phyloP scores from a whole-genome alignment of 2,329 filamentous ascomycete genomes.

The Fusarium domesticum region DNA sequence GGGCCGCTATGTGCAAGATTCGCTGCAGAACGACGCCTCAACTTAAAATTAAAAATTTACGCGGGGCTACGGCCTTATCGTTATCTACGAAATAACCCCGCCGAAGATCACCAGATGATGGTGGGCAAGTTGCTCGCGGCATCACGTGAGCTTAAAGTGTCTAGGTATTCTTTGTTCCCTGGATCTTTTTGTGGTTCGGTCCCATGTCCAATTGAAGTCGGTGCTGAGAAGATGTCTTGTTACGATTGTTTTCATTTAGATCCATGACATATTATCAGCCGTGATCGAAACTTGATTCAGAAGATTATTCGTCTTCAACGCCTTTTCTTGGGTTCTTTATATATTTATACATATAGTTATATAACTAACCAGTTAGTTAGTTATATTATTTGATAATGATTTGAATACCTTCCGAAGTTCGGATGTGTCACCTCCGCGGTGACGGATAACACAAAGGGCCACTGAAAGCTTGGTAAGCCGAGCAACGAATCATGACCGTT shows the following conservation, averaged over 20 bases:
- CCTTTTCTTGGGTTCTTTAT: too few species aligned
- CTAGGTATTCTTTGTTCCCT: too few species aligned
- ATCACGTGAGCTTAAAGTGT: neutral
- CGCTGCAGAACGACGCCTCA: constrained; percentile 12
- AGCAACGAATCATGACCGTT: neutral
- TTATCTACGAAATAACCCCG: constrained; percentile 24
- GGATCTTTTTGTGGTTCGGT: too few species aligned
- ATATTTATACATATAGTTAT: too few species aligned
- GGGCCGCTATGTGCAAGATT: constrained; percentile 10
- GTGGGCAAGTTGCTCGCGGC: neutral
- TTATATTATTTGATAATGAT: neutral
- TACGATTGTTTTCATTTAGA: too few species aligned
- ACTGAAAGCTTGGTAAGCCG: neutral
- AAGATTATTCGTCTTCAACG: too few species aligned
- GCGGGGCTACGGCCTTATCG: constrained; percentile 32
- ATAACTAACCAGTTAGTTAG: too few species aligned
- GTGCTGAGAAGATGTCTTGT: too few species aligned
- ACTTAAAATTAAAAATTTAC: constrained; percentile 36
- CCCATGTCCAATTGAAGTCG: too few species aligned
- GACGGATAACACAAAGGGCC: neutral
- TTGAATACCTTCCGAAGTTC: neutral
- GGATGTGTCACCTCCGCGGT: neutral
- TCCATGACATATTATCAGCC: too few species aligned
- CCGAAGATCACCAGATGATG: constrained; percentile 3
- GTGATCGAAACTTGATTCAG: too few species aligned